Evolutionary conservation across 2,329 filamentous ascomycete genomes (phyloP).

Genomic region (Kalmusia sp.): DNA sequence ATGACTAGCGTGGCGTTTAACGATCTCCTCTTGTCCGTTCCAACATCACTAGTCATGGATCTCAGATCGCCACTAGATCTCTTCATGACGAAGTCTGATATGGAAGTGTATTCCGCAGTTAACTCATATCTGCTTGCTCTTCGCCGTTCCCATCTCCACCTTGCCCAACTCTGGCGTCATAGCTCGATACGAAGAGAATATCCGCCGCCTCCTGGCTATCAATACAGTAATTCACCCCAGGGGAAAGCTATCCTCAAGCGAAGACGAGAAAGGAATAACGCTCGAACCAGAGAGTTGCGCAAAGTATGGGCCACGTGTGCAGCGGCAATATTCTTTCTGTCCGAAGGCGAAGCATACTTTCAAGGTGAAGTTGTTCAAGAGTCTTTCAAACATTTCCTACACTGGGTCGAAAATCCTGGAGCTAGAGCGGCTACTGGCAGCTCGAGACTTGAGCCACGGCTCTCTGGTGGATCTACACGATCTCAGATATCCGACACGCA

Average conservation of each 20-base stretch:
- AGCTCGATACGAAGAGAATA: constrained; percentile 79
- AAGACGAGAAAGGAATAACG: constrained; percentile 69
- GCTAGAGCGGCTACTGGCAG: background rate
- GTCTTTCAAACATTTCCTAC: constrained; percentile 79
- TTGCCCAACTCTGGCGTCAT: constrained; percentile 87
- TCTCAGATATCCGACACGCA: constrained; percentile 7
- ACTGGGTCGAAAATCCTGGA: constrained; percentile 66
- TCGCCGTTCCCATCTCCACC: constrained; percentile 81
- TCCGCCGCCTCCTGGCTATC: constrained; percentile 72
- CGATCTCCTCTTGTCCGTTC: constrained; percentile 81
- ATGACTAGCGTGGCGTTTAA: constrained; percentile 67
- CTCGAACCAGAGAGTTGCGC: constrained; percentile 72
- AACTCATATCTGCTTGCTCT: constrained; percentile 88
- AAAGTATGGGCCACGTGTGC: constrained; percentile 90
- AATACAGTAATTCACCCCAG: constrained; percentile 65
- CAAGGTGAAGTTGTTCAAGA: constrained; percentile 87
- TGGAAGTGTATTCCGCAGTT: constrained; percentile 82
- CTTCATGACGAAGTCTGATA: constrained; percentile 78
- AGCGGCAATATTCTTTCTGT: constrained; percentile 86
- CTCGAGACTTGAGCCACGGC: background rate
- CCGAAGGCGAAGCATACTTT: constrained; percentile 85
- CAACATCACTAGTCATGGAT: constrained; percentile 73
- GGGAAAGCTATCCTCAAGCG: constrained; percentile 67
- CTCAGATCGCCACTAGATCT: constrained; percentile 84
- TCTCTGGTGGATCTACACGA: background rate